Evolutionary conservation across 371 early-diverging fungal genomes (phyloP).

Genomic region (Mucor irregularis): DNA sequence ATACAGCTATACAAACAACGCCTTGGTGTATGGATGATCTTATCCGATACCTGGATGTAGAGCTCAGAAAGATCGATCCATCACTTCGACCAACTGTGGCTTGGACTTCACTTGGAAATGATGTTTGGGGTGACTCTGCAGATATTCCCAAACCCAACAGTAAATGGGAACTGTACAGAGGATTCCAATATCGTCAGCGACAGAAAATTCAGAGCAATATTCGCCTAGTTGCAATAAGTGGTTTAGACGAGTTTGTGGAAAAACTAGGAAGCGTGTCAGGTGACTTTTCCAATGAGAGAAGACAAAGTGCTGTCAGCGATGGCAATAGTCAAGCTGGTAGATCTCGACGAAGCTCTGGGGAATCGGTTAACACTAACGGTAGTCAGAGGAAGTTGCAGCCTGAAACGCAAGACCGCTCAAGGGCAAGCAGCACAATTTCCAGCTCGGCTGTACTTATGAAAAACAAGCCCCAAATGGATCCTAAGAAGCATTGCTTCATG

Average conservation of each 20-base stretch:
- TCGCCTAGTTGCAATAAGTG: slow-evolving; percentile 59
- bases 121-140: slow-evolving; percentile 10
- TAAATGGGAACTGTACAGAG: slow-evolving; percentile 42
- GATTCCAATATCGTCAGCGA: slow-evolving; percentile 22
- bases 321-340: slow-evolving; percentile 20
- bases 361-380: slow-evolving; percentile 24
- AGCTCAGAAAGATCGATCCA: slow-evolving; percentile 36
- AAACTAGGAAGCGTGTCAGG: slow-evolving; percentile 39
- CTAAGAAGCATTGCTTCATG: slow-evolving; percentile 62
- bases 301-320: slow-evolving; percentile 53
- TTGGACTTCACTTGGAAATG: slow-evolving; percentile 24
- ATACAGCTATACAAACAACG: slow-evolving; percentile 23
- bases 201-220: slow-evolving; percentile 37
- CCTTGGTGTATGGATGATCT: slow-evolving; percentile 53
- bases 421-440: slow-evolving; percentile 32
- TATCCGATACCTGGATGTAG: slow-evolving; percentile 33
- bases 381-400: slow-evolving; percentile 3
- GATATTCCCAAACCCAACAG: not conserved
- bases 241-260: slow-evolving; percentile 57
- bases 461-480: slow-evolving; percentile 18
- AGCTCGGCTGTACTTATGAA: slow-evolving; percentile 10
- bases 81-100: slow-evolving; percentile 41
- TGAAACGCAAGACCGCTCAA: slow-evolving; percentile 24
- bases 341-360: slow-evolving; percentile 38
- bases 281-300: slow-evolving; percentile 23